Base-by-base conservation (phyloP, 129 eudicot genomes). In the Arctium minus region DNA sequence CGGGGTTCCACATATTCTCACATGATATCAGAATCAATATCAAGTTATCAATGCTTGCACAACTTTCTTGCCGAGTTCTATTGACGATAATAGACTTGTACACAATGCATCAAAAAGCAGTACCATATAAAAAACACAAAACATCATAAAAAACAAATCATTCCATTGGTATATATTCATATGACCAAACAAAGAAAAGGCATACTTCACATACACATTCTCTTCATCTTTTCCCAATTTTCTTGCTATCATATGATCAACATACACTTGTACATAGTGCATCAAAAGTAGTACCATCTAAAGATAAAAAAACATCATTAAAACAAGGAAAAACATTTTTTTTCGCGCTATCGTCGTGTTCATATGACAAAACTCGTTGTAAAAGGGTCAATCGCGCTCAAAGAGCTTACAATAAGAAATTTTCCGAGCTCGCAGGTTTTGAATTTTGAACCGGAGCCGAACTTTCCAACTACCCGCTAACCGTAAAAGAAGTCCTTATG, bases 371-470 rank as follows among this genome's bases (percentile, higher is more conserved):
- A 79, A 79, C 87, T 73, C 70, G 22, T 8, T 38, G 42, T 42
- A 46, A 73, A 22, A 40, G 39, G 83, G 75, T 84, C 79, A 83
- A 77, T 83, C 73, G 8, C 40, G 82, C 78, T 77, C 78, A 72
- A 72, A 4, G 82, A 83, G 83, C 86, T 13, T 83, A 78, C 86
- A 22, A 22, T 77, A 62, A 70, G 18, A 50, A 35, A 5, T 40
- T 32, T 73, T 79, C 75, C 75, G 8, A 73, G 87, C 83, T 84
- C 87, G 40, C 80, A 64, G 87, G 86, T 84, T 33, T 84, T 84
- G 38, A 30, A 79, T 64, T 80, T 53, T 84, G 83, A 84, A 79
- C 87, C 79, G 80, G 80, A 73, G 80, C 87, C 67, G 8, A 39
- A 79, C 78, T 79, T 70, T 27, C 80, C 71, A 32, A 84, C 80